Evolutionary conservation across 129 eudicot species (phyloP).

Genomic region (Tanacetum coccineum): DNA sequence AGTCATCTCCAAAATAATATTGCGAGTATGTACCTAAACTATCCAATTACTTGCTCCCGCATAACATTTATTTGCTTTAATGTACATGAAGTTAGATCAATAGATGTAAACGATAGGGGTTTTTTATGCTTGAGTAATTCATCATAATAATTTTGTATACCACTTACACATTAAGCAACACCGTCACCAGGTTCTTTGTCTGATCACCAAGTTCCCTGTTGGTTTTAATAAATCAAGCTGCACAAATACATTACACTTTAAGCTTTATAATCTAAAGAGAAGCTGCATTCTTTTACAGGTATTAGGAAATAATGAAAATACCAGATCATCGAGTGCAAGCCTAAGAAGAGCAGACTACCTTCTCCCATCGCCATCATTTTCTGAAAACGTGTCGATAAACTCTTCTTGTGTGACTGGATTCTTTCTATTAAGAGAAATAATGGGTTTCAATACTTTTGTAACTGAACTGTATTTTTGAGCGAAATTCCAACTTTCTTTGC

Average conservation of each 20-base stretch:
- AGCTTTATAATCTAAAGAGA: too few species aligned
- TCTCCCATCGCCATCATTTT: conserved; percentile 61
- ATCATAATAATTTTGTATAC: too few species aligned
- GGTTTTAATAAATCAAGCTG: conserved; percentile 98
- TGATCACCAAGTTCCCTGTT: conserved; percentile 88
- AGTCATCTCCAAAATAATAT: too few species aligned
- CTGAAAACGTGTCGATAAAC: conserved; percentile 64
- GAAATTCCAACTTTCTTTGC: conserved; percentile 65
- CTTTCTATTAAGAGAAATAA: conserved; percentile 66
- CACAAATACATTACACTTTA: background rate
- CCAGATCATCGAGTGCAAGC: conserved; percentile 99
- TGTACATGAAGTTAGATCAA: too few species aligned
- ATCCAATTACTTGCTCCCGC: too few species aligned
- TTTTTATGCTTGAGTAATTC: too few species aligned
- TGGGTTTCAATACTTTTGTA: conserved; percentile 54
- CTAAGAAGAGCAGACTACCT: conserved; percentile 88
- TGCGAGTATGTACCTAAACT: too few species aligned
- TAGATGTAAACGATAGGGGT: too few species aligned
- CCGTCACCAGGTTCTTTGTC: too few species aligned
- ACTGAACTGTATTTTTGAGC: conserved; percentile 69
- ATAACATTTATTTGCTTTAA: too few species aligned
- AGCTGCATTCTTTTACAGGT: too few species aligned
- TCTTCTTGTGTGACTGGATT: conserved; percentile 80
- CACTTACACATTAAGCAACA: too few species aligned
- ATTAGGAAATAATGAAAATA: conserved; percentile 28